Evolutionary conservation across 768 basidiomycete species (phyloP).

Genomic region (Kwoniella mangroviensis): DNA sequence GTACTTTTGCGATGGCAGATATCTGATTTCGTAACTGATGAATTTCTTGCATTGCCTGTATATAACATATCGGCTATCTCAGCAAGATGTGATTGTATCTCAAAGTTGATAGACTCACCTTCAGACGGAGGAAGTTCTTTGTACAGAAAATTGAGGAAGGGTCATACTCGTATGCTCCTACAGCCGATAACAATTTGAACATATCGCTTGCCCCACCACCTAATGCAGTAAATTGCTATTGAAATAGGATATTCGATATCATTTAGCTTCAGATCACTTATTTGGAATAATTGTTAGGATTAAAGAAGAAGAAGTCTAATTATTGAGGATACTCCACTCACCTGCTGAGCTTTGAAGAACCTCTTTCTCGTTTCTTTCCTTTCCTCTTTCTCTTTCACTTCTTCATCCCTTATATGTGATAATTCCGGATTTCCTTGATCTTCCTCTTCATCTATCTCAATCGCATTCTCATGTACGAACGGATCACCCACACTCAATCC

Average conservation of each 20-base stretch:
- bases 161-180: slow-evolving; percentile 93
- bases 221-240: slow-evolving; percentile 67
- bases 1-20: slow-evolving; percentile 82
- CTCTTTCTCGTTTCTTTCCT: slow-evolving; percentile 70
- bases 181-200: slow-evolving; percentile 86
- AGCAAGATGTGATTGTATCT: slow-evolving; percentile 3
- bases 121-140: slow-evolving; percentile 85
- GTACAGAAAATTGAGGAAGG: slow-evolving; percentile 78
- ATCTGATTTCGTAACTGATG: slow-evolving; percentile 92
- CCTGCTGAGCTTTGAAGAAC: slow-evolving; percentile 82
- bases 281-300: too few relatives aligned
- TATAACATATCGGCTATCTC: not conserved
- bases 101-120: slow-evolving; percentile 63
- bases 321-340: slow-evolving; percentile 54
- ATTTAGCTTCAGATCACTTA: too few relatives aligned
- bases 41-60: slow-evolving; percentile 96
- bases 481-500: slow-evolving; percentile 93
- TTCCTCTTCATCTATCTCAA: slow-evolving; percentile 59
- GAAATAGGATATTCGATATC: not conserved
- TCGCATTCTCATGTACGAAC: slow-evolving; percentile 77
- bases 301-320: not conserved
- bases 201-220: slow-evolving; percentile 82
- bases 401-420: slow-evolving; percentile 58
- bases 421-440: slow-evolving; percentile 60
- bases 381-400: slow-evolving; percentile 59